Conservation (phyloP, 2,329 filamentous ascomycete genomes). For the Verticillium albo-atrum region DNA sequence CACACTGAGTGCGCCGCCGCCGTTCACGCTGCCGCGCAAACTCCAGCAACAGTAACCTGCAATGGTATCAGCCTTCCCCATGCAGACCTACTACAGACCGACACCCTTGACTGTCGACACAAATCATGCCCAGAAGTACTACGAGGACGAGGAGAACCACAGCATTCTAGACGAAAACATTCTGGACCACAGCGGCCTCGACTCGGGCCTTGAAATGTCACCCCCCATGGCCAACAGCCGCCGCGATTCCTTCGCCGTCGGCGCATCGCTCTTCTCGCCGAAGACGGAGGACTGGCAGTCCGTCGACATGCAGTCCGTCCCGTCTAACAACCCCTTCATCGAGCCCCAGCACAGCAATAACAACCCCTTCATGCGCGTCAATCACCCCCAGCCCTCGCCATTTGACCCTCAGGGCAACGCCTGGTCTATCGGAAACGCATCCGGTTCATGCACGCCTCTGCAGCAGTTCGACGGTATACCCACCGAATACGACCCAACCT, state of each 20-base stretch:
- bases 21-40: neutral
- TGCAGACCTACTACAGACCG: constrained; percentile 48
- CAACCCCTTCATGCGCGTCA: constrained; percentile 65
- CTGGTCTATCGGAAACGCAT: constrained; percentile 63
- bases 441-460: constrained; percentile 70
- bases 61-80: constrained; percentile 49
- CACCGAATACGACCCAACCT: constrained; percentile 49
- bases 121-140: constrained; percentile 49
- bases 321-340: constrained; percentile 60
- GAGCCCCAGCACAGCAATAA: constrained; percentile 51
- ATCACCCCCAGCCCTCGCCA: constrained; percentile 40
- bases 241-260: constrained; percentile 58
- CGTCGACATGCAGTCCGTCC: constrained; percentile 60
- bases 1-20: neutral
- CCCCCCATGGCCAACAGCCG: constrained; percentile 59
- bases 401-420: constrained; percentile 35
- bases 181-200: constrained; percentile 53
- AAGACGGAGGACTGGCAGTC: constrained; percentile 62
- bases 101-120: constrained; percentile 50
- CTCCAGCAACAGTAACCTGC: constrained; percentile 14
- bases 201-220: constrained; percentile 60
- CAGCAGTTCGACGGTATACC: constrained; percentile 63
- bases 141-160: constrained; percentile 57
- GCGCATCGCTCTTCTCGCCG: constrained; percentile 56
- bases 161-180: constrained; percentile 58